These are phyloP conservation scores for Suillus subaureus DNA, from an alignment of 768 basidiomycete species.

Conservation along the genomic window DNA sequence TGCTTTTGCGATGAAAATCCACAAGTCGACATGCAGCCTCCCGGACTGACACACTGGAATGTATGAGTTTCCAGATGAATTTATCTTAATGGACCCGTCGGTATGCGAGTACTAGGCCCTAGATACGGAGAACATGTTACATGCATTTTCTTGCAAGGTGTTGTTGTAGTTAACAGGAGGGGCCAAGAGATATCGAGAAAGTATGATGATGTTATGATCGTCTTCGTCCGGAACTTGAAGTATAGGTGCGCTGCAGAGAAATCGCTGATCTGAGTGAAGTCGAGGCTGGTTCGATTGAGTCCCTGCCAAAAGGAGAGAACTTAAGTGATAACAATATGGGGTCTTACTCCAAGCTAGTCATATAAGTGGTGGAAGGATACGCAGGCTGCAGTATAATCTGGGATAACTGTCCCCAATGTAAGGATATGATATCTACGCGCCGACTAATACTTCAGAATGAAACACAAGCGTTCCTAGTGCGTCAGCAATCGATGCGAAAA, in stretches of 20 bases:
- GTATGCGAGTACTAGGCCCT: constrained; percentile 77
- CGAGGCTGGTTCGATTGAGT: constrained; percentile 29
- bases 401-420: no score
- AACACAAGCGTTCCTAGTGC: no score
- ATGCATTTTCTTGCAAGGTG: no score
- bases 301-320: constrained; percentile 58
- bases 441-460: no score
- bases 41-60: constrained; percentile 48
- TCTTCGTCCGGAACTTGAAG: constrained; percentile 21
- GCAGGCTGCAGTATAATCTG: no score
- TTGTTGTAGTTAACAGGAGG: background rate
- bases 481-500: no score
- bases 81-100: constrained; percentile 44
- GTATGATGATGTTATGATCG: constrained; percentile 23
- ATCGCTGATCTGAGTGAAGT: constrained; percentile 29
- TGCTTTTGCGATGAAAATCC: constrained; percentile 47
- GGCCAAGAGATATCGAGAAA: constrained; percentile 21
- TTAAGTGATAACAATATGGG: constrained; percentile 74
- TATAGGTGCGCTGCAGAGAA: constrained; percentile 26
- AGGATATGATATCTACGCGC: no score
- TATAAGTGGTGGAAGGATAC: constrained; percentile 35
- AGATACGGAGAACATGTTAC: constrained; percentile 62
- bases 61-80: constrained; percentile 55
- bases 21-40: constrained; percentile 67
- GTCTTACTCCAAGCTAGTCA: constrained; percentile 73